Conservation (phyloP, 495 filamentous ascomycete genomes). For the Tuber calosporum region DNA sequence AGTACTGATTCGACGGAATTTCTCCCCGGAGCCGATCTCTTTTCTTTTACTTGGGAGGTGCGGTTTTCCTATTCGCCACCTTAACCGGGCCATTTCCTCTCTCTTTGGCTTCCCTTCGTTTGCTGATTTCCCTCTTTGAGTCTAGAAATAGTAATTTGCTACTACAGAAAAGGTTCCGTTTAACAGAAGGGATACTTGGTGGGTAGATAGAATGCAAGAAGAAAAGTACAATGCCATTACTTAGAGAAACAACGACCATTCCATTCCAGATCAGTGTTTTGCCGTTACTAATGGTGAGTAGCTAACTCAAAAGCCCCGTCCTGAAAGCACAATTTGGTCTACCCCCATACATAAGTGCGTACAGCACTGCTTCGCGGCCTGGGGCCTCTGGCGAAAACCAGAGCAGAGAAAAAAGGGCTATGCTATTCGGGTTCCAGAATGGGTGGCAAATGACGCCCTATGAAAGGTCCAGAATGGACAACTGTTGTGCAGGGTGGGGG, state of each 20-base stretch:
- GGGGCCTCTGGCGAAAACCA: background rate
- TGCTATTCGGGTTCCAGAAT: background rate
- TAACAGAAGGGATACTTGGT: conserved; percentile 6
- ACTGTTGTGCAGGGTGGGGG: background rate
- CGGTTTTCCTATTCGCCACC: conserved; percentile 34
- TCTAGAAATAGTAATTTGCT: conserved; percentile 21
- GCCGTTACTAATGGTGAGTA: background rate
- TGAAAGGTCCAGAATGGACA: background rate
- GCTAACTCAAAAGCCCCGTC: background rate
- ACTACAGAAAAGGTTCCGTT: conserved; percentile 11
- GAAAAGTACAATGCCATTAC: conserved; percentile 7
- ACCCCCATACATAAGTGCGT: background rate
- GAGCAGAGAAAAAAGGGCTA: background rate
- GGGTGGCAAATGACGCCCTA: background rate
- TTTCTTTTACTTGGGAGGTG: conserved; percentile 10
- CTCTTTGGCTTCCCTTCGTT: conserved; percentile 18
- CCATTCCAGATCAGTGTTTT: conserved; percentile 3
- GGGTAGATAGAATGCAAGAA: conserved; percentile 14
- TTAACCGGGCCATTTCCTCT: conserved; percentile 36
- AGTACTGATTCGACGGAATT: conserved; percentile 37
- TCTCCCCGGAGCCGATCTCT: conserved; percentile 20
- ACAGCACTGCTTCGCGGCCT: background rate
- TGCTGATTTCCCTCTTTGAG: conserved; percentile 16
- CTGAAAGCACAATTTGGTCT: background rate
- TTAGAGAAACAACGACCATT: conserved; percentile 1